Evolutionary conservation across 1,139 yeast species (phyloP), one percentile per base, ranked within the genome.

Genomic region (Saccharomycopsis hybrid): DNA sequence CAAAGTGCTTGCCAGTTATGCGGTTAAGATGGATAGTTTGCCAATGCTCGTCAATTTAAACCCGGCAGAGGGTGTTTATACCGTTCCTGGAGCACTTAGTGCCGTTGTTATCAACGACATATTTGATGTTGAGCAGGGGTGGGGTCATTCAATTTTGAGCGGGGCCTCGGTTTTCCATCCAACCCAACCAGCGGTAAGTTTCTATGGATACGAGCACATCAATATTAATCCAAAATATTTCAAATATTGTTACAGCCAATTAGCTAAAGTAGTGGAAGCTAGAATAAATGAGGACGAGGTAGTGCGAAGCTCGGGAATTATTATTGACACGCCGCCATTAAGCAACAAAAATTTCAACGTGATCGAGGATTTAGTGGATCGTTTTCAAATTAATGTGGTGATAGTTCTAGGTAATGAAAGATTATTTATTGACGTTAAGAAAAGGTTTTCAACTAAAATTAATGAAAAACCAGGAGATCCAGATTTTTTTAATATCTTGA

Each of bases 81-180:
- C 87, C 0, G 72, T 85, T 5, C 97, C 98, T 0, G 97, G 98
- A 0, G 79, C 92, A 4, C 58, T 94, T 2, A 76, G 94, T 0
- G 96, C 96, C 0, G 82, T 95, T 0, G 87, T 95, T 0, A 74
- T 90, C 3, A 82, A 90, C 42, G 96, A 87, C 59, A 69, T 82
- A 43, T 71, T 89, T 43, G 96, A 92, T 61, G 77, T 87, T 32
- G 95, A 88, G 59, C 74, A 83, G 45, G 87, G 88, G 1, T 85
- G 92, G 78, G 97, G 97, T 5, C 82, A 84, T 47, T 76, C 92
- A 5, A 78, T 85, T 46, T 85, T 95, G 0, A 85, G 90, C n/a
- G 97, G 97, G 28, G 86, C 92, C 1, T 78, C 94, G 1, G 67
- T 74, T 47, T 77, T 86, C 53, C 95, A 87, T 63, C 88, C 92